Base-by-base conservation (phyloP, 495 filamentous ascomycete genomes). In the Pyronema omphalodes region DNA sequence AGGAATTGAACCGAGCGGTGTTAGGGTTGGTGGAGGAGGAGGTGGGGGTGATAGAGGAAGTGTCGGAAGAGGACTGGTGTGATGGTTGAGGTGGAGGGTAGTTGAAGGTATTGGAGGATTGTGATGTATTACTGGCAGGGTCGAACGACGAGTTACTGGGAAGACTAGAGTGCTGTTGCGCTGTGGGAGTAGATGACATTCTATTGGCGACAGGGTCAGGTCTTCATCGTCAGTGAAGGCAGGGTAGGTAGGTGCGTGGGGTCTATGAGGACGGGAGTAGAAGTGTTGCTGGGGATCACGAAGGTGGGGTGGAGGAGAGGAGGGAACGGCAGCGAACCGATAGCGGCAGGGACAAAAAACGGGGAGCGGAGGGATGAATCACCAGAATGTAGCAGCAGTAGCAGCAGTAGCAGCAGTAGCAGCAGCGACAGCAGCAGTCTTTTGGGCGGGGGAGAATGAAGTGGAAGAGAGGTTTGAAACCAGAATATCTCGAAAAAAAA, bases 201-300 rank as follows among this genome's bases (percentile, higher is more conserved):
- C 62, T 65, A 65, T 65, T 61, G 58, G 62, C 58, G 62, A 59
- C 58, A 60, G 62, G 53, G 60, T 55, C 57, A 49, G 51, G 60
- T 64, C 58, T 61, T 65, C 62, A 65, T 65, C 60, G 51, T 51
- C 50, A 29, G 50, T 54, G 37, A 19, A 19, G 51, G 11, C 50
- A 57, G 57, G 45, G 50, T 52, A 52, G 14, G 12, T 43, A 14
- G 11, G 11, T 17, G 39, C 7, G 39, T 41, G 39, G 39, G 39
- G n/a, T n/a, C n/a, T n/a, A n/a, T n/a, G n/a, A n/a, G 39, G 39
- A 41, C 15, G 39, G 39, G 39, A 17, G 39, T 41, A 12, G 2
- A 6, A 3, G 11, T 12, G 39, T 2, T 41, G 1, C 11, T 41
- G 39, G 6, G 6, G 39, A 41, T 12, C 11, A 6, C 15, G 39